Evolutionary conservation across 495 filamentous ascomycete species (phyloP).

Genomic region (Cryomyces minteri): DNA sequence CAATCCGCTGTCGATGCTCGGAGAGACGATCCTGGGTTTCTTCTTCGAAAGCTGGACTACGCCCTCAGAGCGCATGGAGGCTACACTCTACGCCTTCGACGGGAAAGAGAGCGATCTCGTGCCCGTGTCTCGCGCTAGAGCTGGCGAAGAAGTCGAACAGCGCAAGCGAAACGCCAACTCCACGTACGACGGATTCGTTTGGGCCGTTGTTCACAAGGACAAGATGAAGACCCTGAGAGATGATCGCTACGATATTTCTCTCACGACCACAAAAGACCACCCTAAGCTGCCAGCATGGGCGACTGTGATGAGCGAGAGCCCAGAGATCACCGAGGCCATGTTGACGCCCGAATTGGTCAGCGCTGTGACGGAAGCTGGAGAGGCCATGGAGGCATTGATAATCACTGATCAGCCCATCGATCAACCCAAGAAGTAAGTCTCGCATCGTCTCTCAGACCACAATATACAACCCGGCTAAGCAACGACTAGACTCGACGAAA

Average conservation of each 20-base stretch:
- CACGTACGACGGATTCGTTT: conserved; percentile 79
- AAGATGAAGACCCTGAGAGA: conserved; percentile 76
- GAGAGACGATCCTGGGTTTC: conserved; percentile 50
- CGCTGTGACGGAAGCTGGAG: conserved; percentile 63
- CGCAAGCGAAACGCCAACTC: conserved; percentile 46
- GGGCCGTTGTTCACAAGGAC: conserved; percentile 89
- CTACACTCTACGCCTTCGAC: conserved; percentile 70
- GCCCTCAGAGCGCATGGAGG: conserved; percentile 53
- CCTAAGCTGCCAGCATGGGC: conserved; percentile 78
- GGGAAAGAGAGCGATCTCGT: conserved; percentile 68
- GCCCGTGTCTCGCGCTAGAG: conserved; percentile 31
- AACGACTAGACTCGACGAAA: conserved; percentile 57
- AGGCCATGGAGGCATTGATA: conserved; percentile 72
- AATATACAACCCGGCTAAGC: too few relatives aligned
- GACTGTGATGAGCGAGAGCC: conserved; percentile 90
- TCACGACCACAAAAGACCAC: conserved; percentile 84
- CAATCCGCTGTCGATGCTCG: conserved; percentile 59
- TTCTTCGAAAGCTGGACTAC: conserved; percentile 57
- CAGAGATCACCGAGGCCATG: conserved; percentile 78
- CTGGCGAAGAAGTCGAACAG: conserved; percentile 26
- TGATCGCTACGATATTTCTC: conserved; percentile 84
- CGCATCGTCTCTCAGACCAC: too few relatives aligned
- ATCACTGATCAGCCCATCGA: conserved; percentile 81
- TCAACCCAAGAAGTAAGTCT: conserved; percentile 64
- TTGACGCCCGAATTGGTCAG: conserved; percentile 70